Percentiles rank a stretch among this genome's conserved stretches.
Evolutionary conservation across 305 asterid genomes (phyloP).

Genomic region (Vinca major): DNA sequence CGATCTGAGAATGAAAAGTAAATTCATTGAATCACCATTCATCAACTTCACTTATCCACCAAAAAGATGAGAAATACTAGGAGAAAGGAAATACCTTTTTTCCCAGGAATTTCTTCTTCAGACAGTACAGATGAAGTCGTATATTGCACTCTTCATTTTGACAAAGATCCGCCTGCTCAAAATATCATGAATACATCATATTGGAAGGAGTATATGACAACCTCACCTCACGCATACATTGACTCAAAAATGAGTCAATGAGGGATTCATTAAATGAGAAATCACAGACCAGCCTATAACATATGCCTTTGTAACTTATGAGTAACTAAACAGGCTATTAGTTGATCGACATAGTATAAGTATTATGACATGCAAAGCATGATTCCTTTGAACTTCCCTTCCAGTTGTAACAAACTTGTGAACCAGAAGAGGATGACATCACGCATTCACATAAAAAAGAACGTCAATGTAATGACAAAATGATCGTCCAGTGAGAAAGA

Average conservation of each 20-base stretch:
- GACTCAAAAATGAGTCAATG: neutral
- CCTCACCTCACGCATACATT: neutral
- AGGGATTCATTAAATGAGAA: neutral
- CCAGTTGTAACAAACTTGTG: neutral
- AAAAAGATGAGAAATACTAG: neutral
- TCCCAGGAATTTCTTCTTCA: constrained; percentile 58
- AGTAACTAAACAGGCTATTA: neutral
- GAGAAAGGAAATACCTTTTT: constrained; percentile 37
- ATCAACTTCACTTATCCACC: constrained; percentile 3
- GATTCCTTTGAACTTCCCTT: neutral
- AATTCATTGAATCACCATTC: constrained; percentile 9
- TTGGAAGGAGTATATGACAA: neutral
- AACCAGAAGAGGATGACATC: neutral
- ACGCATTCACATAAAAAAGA: neutral
- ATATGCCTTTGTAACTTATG: neutral
- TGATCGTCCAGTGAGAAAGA: no score
- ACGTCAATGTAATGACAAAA: no score
- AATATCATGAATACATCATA: constrained; percentile 1
- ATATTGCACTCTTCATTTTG: constrained; percentile 53
- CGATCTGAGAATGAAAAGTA: constrained; percentile 33
- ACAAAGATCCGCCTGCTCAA: constrained; percentile 62
- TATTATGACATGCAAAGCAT: neutral
- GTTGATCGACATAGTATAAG: neutral
- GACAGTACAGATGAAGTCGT: constrained; percentile 64
- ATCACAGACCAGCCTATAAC: neutral